Evolutionary conservation across 805 yeast species (phyloP), one percentile per base, ranked within the genome.

Genomic region (Barnettozyma botsteinii): DNA sequence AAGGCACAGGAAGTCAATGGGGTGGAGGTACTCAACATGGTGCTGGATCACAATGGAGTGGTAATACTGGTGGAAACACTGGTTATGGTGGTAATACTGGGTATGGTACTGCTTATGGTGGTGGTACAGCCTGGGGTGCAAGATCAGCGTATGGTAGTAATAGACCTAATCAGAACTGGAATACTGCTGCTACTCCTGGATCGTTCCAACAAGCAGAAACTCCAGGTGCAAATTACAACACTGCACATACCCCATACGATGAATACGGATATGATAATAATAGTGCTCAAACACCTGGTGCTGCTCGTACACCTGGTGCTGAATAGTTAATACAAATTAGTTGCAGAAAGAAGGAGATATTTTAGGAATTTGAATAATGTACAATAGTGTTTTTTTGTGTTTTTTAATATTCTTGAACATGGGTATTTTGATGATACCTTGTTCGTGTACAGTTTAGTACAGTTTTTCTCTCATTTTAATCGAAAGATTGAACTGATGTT

Each of bases 41-140:
- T 22, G 42, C 35, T 10, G 35, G 35, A 23, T 38, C 42, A n/a
- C 45, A 42, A 38, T 42, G 45, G 45, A 67, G 66, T 40, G 28
- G 21, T 15, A 21, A 19, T 8, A 20, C 14, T 13, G 25, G 32
- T 23, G 26, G 19, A 8, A 66, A 68, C 29, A 69, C 35, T 55
- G 62, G 74, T 51, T 63, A 64, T 20, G 45, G 46, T 25, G 39
- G 47, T 26, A 35, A 37, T 35, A 41, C 34, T 60, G 57, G 73
- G 6, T 69, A 73, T 52, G 66, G 72, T 30, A 69, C 34, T 59
- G 57, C 73, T 8, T 69, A 73, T 52, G 66, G 73, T 32, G 62
- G 72, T 37, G 58, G 72, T 12, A 48, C 46, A 40, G 67, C 73
- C 3, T 71, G 50, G 49, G 51, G 53, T 33, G 66, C 60, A 11